phyloP scores from a whole-genome alignment of 2,329 filamentous ascomycete species.

The Botrytis cinerea region DNA sequence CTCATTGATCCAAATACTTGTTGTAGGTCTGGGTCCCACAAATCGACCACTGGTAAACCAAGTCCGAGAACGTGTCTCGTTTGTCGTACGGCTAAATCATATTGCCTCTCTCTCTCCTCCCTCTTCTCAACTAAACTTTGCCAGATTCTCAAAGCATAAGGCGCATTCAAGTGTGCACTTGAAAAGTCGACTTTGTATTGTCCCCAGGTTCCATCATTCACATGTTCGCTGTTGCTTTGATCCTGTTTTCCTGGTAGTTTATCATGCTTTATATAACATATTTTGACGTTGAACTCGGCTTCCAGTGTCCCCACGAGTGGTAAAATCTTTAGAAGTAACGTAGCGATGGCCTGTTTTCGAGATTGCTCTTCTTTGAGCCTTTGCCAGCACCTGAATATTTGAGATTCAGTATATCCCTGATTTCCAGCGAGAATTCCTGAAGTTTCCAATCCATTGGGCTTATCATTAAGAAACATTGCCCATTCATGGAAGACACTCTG shows the following conservation, averaged over 20 bases:
- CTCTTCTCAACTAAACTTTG: not conserved
- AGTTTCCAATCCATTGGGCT: not conserved
- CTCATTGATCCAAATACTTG: not conserved
- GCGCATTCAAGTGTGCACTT: accelerated
- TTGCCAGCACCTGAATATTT: too few species aligned
- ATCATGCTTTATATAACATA: not conserved
- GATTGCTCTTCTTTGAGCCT: accelerated
- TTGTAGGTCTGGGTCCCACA: not conserved
- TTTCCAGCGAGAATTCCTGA: accelerated
- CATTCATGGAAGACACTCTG: accelerated
- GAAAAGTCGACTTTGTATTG: not conserved
- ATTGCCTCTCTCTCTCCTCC: not conserved
- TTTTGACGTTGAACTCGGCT: not conserved
- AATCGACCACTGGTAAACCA: not conserved
- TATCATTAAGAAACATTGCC: not conserved
- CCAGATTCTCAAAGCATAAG: accelerated
- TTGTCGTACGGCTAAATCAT: not conserved
- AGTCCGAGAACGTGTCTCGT: not conserved
- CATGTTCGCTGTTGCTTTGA: accelerated
- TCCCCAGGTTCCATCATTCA: not conserved
- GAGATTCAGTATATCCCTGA: not conserved
- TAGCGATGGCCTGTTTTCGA: not conserved
- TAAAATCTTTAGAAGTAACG: not conserved
- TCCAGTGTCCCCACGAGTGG: not conserved
- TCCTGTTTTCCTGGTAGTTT: not conserved